phyloP scores from a whole-genome alignment of 2,329 filamentous ascomycete genomes.

The Xylaria sp. region DNA sequence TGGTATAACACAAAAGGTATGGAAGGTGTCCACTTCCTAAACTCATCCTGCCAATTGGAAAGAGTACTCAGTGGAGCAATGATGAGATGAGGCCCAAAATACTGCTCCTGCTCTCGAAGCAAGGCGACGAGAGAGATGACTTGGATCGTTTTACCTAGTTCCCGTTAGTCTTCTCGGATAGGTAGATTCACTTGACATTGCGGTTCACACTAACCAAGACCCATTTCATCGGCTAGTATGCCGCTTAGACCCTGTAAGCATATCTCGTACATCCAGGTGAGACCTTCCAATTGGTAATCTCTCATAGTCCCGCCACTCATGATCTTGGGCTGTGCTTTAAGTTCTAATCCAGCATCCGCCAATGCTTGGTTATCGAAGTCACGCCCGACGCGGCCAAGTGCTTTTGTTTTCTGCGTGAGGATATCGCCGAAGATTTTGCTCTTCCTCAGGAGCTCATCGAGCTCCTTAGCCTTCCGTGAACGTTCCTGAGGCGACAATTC shows the following conservation, averaged over 20 bases:
- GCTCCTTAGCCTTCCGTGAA: conserved; percentile 60
- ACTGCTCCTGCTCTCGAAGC: conserved; percentile 81
- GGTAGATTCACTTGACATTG: not conserved
- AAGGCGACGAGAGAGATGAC: conserved; percentile 87
- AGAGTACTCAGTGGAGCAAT: conserved; percentile 89
- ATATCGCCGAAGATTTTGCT: conserved; percentile 65
- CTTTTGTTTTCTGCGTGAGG: conserved; percentile 64
- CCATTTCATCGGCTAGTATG: conserved; percentile 94
- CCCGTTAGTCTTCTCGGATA: conserved; percentile 7
- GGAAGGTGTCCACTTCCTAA: conserved; percentile 83
- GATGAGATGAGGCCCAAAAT: conserved; percentile 85
- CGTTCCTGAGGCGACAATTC: conserved; percentile 55
- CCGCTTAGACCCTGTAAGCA: conserved; percentile 82
- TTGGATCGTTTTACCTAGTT: conserved; percentile 81
- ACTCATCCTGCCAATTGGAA: conserved; percentile 95
- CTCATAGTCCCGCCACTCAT: conserved; percentile 89
- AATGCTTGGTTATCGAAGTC: conserved; percentile 62
- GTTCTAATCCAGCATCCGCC: conserved; percentile 69
- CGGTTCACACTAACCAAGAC: conserved; percentile 58
- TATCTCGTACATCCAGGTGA: conserved; percentile 93
- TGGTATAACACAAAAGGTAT: conserved; percentile 93
- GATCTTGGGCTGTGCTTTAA: conserved; percentile 83
- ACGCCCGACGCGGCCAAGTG: conserved; percentile 63
- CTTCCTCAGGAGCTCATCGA: conserved; percentile 62
- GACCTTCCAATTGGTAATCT: conserved; percentile 88